Conservation (phyloP, 2,329 filamentous ascomycete genomes). For the Cordyceps tenuipes region DNA sequence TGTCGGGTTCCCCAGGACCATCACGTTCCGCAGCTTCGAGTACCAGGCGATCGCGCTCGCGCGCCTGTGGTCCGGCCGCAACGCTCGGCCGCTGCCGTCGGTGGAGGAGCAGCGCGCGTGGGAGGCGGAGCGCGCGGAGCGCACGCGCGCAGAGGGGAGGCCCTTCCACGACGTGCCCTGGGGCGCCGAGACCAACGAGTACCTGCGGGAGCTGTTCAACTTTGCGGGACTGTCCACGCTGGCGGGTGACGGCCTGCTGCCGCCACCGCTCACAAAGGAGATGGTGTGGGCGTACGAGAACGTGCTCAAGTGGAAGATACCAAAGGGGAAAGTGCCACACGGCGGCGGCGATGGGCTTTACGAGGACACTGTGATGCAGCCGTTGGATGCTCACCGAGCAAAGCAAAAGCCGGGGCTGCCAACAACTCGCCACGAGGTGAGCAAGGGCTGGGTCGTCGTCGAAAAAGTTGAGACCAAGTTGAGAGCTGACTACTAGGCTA, state of each 20-base stretch:
- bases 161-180: slow-evolving; percentile 47
- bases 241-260: slow-evolving; percentile 36
- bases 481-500: background rate
- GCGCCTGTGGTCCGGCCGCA: slow-evolving; percentile 36
- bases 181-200: slow-evolving; percentile 44
- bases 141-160: slow-evolving; percentile 21
- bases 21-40: slow-evolving; percentile 42
- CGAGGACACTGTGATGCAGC: background rate
- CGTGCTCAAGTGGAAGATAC: slow-evolving; percentile 30
- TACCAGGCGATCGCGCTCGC: slow-evolving; percentile 48
- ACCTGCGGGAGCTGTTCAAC: slow-evolving; percentile 36
- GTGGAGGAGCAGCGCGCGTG: slow-evolving; percentile 34
- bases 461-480: background rate
- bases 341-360: background rate
- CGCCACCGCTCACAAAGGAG: slow-evolving; percentile 35
- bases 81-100: slow-evolving; percentile 29
- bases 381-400: background rate
- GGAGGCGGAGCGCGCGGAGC: slow-evolving; percentile 33
- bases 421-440: background rate
- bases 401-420: background rate
- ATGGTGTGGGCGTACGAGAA: slow-evolving; percentile 40
- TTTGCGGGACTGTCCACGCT: slow-evolving; percentile 42
- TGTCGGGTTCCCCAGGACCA: slow-evolving; percentile 5
- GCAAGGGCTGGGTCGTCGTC: background rate
- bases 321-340: background rate